Evolutionary conservation across 495 filamentous ascomycete genomes (phyloP).

Genomic region (Pseudomonodictys pantanalensis): DNA sequence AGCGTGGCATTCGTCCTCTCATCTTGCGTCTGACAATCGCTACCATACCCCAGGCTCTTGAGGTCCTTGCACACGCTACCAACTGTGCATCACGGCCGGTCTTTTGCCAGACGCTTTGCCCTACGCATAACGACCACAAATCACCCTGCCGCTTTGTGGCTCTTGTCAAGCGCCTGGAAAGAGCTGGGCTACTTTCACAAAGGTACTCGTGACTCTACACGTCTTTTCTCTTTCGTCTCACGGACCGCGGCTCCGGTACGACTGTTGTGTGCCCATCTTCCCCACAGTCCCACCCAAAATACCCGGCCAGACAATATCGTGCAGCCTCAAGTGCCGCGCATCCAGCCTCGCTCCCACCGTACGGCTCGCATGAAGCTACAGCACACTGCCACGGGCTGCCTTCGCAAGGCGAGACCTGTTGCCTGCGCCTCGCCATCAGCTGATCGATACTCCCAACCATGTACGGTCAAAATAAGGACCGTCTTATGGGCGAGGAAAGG

Average conservation of each 20-base stretch:
- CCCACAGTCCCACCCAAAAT: conserved; percentile 25
- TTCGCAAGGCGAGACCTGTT: background rate
- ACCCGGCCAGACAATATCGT: conserved; percentile 10
- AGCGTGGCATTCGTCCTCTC: conserved; percentile 18
- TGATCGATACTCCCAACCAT: background rate
- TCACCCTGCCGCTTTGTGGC: background rate
- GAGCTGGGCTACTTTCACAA: conserved; percentile 4
- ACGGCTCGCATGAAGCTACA: too few relatives aligned
- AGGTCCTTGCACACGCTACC: conserved; percentile 8
- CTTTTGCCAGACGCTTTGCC: background rate
- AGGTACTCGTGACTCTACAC: conserved; percentile 19
- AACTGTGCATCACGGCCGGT: conserved; percentile 4
- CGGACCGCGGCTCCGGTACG: conserved; percentile 28
- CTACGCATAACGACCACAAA: background rate
- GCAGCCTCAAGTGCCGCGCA: background rate
- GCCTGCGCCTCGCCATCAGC: background rate
- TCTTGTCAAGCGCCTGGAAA: background rate
- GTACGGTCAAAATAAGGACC: background rate
- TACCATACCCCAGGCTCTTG: conserved; percentile 25
- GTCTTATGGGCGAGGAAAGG: background rate
- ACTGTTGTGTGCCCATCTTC: conserved; percentile 17
- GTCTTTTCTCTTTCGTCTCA: conserved; percentile 6
- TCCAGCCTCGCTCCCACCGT: background rate
- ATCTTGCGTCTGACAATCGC: conserved; percentile 20
- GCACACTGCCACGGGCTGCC: background rate